phyloP scores from a whole-genome alignment of 345 rosid genomes.

The Sonneratia alba region DNA sequence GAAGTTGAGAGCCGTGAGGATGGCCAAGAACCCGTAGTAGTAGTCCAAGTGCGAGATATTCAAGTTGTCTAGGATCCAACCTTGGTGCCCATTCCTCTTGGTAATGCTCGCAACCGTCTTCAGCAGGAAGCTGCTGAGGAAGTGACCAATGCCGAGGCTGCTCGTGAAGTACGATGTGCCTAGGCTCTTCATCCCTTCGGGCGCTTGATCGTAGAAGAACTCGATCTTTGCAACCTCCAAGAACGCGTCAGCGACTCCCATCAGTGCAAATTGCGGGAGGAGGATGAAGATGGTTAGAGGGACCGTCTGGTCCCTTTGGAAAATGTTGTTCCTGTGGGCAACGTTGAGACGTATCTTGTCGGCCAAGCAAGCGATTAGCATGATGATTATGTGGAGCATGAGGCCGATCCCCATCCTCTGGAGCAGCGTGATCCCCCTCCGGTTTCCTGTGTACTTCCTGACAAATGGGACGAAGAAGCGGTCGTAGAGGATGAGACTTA shows the following conservation, averaged over 20 bases:
- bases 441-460: slow-evolving; percentile 44
- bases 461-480: slow-evolving; percentile 32
- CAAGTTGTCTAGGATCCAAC: slow-evolving; percentile 68
- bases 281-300: slow-evolving; percentile 56
- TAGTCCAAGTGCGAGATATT: slow-evolving; percentile 58
- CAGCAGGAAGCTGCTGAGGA: slow-evolving; percentile 58
- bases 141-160: slow-evolving; percentile 54
- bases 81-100: slow-evolving; percentile 30
- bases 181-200: slow-evolving; percentile 69
- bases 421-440: slow-evolving; percentile 62
- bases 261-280: slow-evolving; percentile 61
- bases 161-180: slow-evolving; percentile 61
- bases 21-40: slow-evolving; percentile 52
- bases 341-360: slow-evolving; percentile 54
- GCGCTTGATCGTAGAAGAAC: slow-evolving; percentile 86
- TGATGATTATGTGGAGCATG: slow-evolving; percentile 33
- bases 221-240: slow-evolving; percentile 70
- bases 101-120: slow-evolving; percentile 37
- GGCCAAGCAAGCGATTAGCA: slow-evolving; percentile 40
- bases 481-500: slow-evolving; percentile 46
- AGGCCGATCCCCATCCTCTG: slow-evolving; percentile 74
- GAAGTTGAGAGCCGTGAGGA: slow-evolving; percentile 42
- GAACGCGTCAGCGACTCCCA: slow-evolving; percentile 70
- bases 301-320: slow-evolving; percentile 18
- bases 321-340: slow-evolving; percentile 26